Conservation (phyloP, 2,329 filamentous ascomycete genomes). For the Aureobasidium mangrovei region DNA sequence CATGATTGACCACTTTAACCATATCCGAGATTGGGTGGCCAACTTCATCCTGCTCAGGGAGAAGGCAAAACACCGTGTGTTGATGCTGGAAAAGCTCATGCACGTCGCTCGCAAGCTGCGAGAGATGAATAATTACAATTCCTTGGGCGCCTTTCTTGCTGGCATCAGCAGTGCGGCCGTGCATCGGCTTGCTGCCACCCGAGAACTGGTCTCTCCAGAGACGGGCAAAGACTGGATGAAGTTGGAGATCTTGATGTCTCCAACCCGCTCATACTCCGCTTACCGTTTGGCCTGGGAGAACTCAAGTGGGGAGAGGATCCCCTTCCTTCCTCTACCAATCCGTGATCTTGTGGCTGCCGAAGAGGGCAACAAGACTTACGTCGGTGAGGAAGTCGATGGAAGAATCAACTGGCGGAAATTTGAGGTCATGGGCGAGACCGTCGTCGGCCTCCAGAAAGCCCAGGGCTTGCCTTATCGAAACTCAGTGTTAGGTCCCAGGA, state of each 20-base stretch:
- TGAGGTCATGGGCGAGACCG: constrained; percentile 85
- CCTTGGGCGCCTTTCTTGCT: constrained; percentile 84
- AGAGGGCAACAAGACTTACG: constrained; percentile 83
- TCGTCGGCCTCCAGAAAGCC: constrained; percentile 84
- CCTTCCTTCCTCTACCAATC: constrained; percentile 82
- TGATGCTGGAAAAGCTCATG: constrained; percentile 95
- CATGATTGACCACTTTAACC: constrained; percentile 76
- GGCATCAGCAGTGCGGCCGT: constrained; percentile 85
- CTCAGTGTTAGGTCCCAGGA: constrained; percentile 37
- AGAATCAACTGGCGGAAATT: constrained; percentile 98
- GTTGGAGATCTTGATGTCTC: constrained; percentile 84
- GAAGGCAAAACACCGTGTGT: constrained; percentile 88
- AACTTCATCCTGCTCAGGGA: constrained; percentile 66
- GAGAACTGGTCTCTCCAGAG: constrained; percentile 61
- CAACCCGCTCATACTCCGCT: constrained; percentile 83
- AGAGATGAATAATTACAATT: constrained; percentile 94
- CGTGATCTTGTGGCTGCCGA: constrained; percentile 87
- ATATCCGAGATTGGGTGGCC: constrained; percentile 47
- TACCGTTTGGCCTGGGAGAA: constrained; percentile 99
- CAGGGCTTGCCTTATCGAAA: constrained; percentile 66
- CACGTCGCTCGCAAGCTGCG: constrained; percentile 73
- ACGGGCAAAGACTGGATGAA: constrained; percentile 79
- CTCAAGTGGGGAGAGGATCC: constrained; percentile 79
- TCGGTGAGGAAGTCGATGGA: constrained; percentile 45
- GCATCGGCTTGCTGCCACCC: constrained; percentile 71